Percentiles rank a stretch among this genome's conserved stretches.
Conservation (phyloP, 257 asterid genomes). For the Mentha longifolia region DNA sequence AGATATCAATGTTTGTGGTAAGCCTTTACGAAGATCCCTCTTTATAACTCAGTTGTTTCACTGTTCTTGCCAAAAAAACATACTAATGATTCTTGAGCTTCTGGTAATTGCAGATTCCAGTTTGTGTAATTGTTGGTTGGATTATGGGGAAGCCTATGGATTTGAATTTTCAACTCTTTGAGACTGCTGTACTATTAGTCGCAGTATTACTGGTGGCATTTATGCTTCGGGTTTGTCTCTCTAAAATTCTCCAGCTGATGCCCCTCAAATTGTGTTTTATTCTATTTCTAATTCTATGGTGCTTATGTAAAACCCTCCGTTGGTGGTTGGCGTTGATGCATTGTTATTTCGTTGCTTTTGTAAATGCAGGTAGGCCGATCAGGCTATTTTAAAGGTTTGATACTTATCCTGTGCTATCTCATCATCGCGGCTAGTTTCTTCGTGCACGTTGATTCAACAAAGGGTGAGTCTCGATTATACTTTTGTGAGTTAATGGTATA, state of each 20-base stretch:
- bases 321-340: too few relatives aligned
- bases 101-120: conserved; percentile 77
- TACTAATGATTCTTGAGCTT: conserved; percentile 25
- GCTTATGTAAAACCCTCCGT: too few relatives aligned
- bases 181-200: conserved; percentile 90
- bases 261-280: too few relatives aligned
- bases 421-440: conserved; percentile 96
- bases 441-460: conserved; percentile 79
- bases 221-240: conserved; percentile 81
- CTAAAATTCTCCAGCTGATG: neutral
- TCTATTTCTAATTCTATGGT: too few relatives aligned
- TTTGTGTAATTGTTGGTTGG: conserved; percentile 97
- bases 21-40: conserved; percentile 26
- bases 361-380: conserved; percentile 87
- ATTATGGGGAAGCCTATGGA: conserved; percentile 92
- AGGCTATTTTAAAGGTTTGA: conserved; percentile 83
- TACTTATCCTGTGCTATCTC: conserved; percentile 86
- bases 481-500: conserved; percentile 14
- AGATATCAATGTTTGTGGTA: conserved; percentile 98
- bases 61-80: neutral
- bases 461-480: too few relatives aligned
- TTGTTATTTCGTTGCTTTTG: conserved; percentile 19
- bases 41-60: conserved; percentile 8
- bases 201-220: conserved; percentile 93
- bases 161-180: conserved; percentile 94